Percentiles rank a stretch among this genome's conserved stretches.
Evolutionary conservation across 208 protist species (phyloP).

Genomic region (Wallacemonas sp.): DNA sequence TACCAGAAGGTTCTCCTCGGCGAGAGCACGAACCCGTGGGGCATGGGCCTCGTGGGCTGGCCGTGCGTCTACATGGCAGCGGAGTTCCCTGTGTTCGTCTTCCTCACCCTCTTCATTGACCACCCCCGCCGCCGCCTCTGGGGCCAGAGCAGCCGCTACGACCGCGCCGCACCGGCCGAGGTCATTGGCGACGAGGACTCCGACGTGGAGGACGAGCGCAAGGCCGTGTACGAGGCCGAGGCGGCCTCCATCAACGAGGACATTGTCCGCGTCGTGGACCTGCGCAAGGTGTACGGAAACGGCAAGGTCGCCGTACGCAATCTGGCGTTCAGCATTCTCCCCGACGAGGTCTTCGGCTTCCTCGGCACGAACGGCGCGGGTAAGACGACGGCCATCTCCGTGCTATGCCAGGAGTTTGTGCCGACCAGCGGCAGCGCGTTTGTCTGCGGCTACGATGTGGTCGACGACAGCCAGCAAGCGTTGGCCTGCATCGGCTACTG

Average conservation of each 20-base stretch:
- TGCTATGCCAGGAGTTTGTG: slow-evolving; percentile 55
- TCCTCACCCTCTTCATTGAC: slow-evolving; percentile 41
- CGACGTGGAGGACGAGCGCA: slow-evolving; percentile 31
- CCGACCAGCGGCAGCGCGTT: slow-evolving; percentile 42
- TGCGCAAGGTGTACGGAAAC: slow-evolving; percentile 33
- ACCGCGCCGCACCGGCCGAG: slow-evolving; percentile 17
- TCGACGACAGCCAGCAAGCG: slow-evolving; percentile 31
- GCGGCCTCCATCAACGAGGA: slow-evolving; percentile 25
- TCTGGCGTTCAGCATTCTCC: slow-evolving; percentile 50
- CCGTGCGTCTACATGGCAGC: slow-evolving; percentile 30
- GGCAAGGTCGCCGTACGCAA: slow-evolving; percentile 40
- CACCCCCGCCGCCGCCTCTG: slow-evolving; percentile 25
- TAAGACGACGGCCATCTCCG: slow-evolving; percentile 69
- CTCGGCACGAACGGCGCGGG: slow-evolving; percentile 76
- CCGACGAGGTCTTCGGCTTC: slow-evolving; percentile 64
- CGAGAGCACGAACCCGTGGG: slow-evolving; percentile 8
- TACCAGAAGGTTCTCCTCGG: slow-evolving; percentile 15
- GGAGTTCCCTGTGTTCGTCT: slow-evolving; percentile 31
- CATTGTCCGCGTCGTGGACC: slow-evolving; percentile 32
- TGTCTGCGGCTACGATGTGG: slow-evolving; percentile 46
- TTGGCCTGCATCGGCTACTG: slow-evolving; percentile 83
- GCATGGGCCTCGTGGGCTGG: slow-evolving; percentile 28
- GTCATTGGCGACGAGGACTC: slow-evolving; percentile 27
- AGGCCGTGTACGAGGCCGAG: slow-evolving; percentile 21
- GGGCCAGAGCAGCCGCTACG: slow-evolving; percentile 18